Conservation (phyloP, 768 basidiomycete species). For the Mycena maculata region DNA sequence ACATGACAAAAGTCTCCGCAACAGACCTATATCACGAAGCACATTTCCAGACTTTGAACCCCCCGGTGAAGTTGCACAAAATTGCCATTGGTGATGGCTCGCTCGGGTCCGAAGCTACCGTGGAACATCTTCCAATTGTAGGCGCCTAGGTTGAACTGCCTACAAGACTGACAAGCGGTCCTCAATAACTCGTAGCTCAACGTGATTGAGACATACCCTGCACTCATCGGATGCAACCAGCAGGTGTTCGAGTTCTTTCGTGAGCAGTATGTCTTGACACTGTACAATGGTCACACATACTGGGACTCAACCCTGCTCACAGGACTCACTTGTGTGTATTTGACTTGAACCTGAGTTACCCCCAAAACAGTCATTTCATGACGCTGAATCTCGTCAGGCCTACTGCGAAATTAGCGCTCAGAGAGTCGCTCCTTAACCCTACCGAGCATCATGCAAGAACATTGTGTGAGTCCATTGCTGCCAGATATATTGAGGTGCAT, state of each 20-base stretch:
- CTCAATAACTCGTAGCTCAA: conserved; percentile 5
- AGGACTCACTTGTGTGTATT: conserved; percentile 60
- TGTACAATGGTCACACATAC: not conserved
- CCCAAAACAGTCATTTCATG: conserved; percentile 53
- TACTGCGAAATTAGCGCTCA: conserved; percentile 4
- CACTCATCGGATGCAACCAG: conserved; percentile 63
- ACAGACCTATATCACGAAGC: conserved; percentile 65
- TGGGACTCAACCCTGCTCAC: not conserved
- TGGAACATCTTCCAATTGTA: conserved; percentile 52
- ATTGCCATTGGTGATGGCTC: conserved; percentile 65
- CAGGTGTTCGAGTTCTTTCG: conserved; percentile 59
- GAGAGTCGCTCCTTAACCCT: conserved; percentile 17
- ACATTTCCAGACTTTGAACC: conserved; percentile 53
- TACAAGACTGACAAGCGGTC: not conserved
- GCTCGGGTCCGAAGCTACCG: conserved; percentile 50
- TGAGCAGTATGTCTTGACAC: conserved; percentile 53
- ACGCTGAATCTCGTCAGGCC: conserved; percentile 14
- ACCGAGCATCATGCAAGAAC: conserved; percentile 13
- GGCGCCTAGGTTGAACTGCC: not conserved
- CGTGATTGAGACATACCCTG: conserved; percentile 52
- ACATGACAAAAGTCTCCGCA: not conserved
- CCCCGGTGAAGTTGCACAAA: conserved; percentile 59
- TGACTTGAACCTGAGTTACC: conserved; percentile 61
- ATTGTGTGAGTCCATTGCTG: conserved; percentile 7
- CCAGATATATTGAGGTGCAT: conserved; percentile 13